Evolutionary conservation across 2,329 filamentous ascomycete genomes (phyloP), one percentile per base, ranked within the genome.

Genomic region (Cordyceps pruinosa): DNA sequence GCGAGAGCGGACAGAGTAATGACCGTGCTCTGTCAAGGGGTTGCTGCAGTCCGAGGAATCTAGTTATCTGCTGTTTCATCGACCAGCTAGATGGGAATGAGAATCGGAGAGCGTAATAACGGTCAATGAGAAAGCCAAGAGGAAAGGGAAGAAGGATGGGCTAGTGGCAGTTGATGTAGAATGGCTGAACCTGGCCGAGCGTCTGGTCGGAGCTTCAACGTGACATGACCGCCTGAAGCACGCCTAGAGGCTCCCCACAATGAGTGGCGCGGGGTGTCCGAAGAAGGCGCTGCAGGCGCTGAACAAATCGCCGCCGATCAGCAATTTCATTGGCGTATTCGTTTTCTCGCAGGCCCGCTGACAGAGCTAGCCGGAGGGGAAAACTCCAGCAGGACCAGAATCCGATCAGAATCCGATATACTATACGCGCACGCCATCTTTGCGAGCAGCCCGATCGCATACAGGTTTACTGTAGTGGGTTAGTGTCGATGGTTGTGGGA

Each of bases 201-300:
- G 34, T 32, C 53, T 45, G 34, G 25, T 48, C 35, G 35, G 25
- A 19, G 44, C 25, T 49, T 9, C 21, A 49, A 35, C 53, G 53
- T 56, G 53, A 56, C 53, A n/a, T 56, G 34, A 48, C 53, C 45
- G 53, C 45, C 44, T 56, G 53, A 42, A 56, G 34, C 52, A 41
- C 25, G 9, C 39, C 26, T 41, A 10, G 25, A 39, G 23, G 21
- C 45, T 32, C 53, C 46, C 53, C 53, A 56, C 53, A 42, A 34
- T n/a, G 26, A 47, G 35, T 41, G 53, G 44, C 53, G 44, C 53
- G 44, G 53, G 44, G 53, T 55, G 45, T 17, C 53, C 35, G 53
- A 48, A 25, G 9, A 42, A n/a, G n/a, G n/a, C n/a, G n/a, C n/a
- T n/a, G n/a, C n/a, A n/a, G n/a, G 45, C 35, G 45, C 53, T 56